Evolutionary conservation across 2,329 filamentous ascomycete genomes (phyloP), one percentile per base, ranked within the genome.

Genomic region (Penicillium paneum): DNA sequence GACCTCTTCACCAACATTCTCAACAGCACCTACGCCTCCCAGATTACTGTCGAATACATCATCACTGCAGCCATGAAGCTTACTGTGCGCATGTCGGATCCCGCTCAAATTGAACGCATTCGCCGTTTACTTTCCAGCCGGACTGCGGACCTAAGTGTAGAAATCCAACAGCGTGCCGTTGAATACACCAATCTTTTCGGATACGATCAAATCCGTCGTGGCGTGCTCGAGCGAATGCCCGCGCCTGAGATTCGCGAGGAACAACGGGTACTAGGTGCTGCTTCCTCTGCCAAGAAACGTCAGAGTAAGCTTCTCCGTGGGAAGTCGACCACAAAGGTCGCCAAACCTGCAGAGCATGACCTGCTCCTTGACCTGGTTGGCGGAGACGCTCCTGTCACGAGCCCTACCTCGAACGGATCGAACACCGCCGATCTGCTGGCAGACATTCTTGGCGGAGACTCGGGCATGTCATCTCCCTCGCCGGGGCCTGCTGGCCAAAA

Each of bases 181-280:
- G 94, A 99, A 72, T 99, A 97, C 67, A 85, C 87, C 55, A 97
- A 97, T 67, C 80, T 99, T n/a, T 97, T 99, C 67, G 84, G 84
- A 0, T 91, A 91, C 66, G 92, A 99, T 64, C 81, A 91, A 56
- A 89, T 99, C 53, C 86, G 93, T 51, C 84, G 83, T 56, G 94
- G 94, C 54, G 94, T 99, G 3, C 79, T 99, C 11, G 94, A 99
- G 76, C 95, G 94, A 73, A 99, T 99, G 95, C 94, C 94, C 8
- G 85, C 94, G 1, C 94, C 94, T 8, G 93, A 97, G 72, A 97
- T 99, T 67, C 91, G 93, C 62, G 94, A 99, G 71, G 91, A 96
- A 71, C 93, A 94, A 51, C 83, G 93, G 56, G 92, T 97, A 3
- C 80, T 99, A 17, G 92, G 92, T 40, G 89, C 93, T 40, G 88